Conservation (phyloP, 192 early-diverging fungal species). For the Linnemannia schmuckeri region DNA sequence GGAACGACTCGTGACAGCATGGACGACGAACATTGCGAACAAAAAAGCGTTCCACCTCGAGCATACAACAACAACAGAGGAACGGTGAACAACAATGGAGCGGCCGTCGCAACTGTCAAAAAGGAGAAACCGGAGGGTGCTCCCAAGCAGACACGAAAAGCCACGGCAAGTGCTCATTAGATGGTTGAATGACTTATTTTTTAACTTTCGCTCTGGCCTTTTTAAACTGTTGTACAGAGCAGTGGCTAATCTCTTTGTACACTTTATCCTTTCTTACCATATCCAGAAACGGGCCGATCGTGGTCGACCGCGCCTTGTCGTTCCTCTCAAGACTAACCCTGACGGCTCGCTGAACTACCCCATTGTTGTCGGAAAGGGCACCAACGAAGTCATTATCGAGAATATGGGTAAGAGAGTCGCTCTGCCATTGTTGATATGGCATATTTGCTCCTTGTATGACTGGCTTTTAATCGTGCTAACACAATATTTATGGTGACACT, state of each 20-base stretch:
- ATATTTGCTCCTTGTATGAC: neutral
- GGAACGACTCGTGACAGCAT: neutral
- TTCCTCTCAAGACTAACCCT: conserved; percentile 65
- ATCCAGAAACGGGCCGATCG: conserved; percentile 69
- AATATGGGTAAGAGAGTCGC: conserved; percentile 59
- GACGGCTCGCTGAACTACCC: conserved; percentile 68
- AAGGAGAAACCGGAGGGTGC: conserved; percentile 40
- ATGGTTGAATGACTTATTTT: neutral
- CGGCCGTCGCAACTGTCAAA: conserved; percentile 8
- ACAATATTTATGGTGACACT: neutral
- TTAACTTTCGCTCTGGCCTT: neutral
- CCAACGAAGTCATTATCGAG: conserved; percentile 71
- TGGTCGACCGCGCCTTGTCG: conserved; percentile 67
- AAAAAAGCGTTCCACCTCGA: neutral
- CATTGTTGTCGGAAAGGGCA: conserved; percentile 70
- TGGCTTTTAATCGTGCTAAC: neutral
- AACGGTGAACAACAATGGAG: conserved; percentile 1
- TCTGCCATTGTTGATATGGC: neutral
- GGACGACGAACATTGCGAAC: neutral
- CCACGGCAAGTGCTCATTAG: conserved; percentile 39
- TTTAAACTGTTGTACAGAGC: neutral
- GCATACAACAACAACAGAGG: conserved; percentile 11
- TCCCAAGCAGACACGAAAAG: conserved; percentile 42
- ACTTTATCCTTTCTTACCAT: neutral
- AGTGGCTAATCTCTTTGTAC: neutral